Percentiles rank a stretch among this genome's conserved stretches.
These are phyloP conservation scores for Yarrowia bubula DNA, from an alignment of 805 yeast species.

Conservation along the genomic window DNA sequence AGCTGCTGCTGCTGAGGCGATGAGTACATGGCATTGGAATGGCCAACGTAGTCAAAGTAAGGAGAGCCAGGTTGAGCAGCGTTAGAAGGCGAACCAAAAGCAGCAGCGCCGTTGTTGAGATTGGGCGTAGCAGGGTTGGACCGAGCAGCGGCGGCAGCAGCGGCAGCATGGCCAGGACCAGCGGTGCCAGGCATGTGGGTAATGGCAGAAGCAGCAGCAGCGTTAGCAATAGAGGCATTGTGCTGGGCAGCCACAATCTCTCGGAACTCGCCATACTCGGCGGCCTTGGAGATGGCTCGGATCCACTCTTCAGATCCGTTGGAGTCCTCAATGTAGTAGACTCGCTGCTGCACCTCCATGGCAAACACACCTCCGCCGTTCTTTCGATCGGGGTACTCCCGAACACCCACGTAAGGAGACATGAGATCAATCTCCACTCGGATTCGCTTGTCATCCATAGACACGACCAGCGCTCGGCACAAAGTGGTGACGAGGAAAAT, in stretches of 20 bases:
- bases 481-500: constrained; percentile 40
- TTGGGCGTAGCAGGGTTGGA: constrained; percentile 11
- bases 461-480: constrained; percentile 39
- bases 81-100: constrained; percentile 11
- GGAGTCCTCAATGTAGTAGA: constrained; percentile 39
- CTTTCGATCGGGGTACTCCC: constrained; percentile 38
- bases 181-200: constrained; percentile 3
- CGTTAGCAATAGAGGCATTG: constrained; percentile 21
- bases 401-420: constrained; percentile 38
- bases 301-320: constrained; percentile 39
- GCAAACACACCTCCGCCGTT: constrained; percentile 35
- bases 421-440: constrained; percentile 39
- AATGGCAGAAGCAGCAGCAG: constrained; percentile 22
- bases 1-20: constrained; percentile 21
- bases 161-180: constrained; percentile 15
- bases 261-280: constrained; percentile 33
- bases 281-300: constrained; percentile 36
- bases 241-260: constrained; percentile 25
- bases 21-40: constrained; percentile 9
- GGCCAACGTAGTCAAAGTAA: constrained; percentile 20
- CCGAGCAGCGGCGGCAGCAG: constrained; percentile 7
- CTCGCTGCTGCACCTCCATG: constrained; percentile 39
- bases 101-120: background rate
- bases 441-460: constrained; percentile 37
- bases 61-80: constrained; percentile 22